These are phyloP conservation scores for Rubroboletus pulcherrimus DNA, from an alignment of 768 basidiomycete genomes.

Conservation along the genomic window DNA sequence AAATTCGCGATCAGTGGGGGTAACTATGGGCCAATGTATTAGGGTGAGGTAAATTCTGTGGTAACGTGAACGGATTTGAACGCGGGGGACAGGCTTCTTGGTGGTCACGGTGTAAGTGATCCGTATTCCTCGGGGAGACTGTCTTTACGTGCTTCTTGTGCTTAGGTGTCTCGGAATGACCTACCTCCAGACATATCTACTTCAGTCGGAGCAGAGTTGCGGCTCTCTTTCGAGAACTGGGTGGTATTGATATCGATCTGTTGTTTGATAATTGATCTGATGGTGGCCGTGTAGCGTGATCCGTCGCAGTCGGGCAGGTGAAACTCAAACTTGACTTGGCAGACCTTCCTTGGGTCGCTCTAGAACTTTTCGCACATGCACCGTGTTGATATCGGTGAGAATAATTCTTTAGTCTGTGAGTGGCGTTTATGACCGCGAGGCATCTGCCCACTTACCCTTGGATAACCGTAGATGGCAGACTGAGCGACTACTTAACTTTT, in stretches of 20 bases:
- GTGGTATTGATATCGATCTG: background rate
- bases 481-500: background rate
- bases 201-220: background rate
- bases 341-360: background rate
- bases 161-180: conserved; percentile 5
- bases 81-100: background rate
- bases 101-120: background rate
- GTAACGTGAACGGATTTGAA: background rate
- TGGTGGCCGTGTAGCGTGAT: background rate
- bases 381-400: background rate
- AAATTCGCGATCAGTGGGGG: background rate
- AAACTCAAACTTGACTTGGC: background rate
- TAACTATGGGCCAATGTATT: background rate
- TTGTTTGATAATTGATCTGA: background rate
- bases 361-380: background rate
- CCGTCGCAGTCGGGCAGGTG: background rate
- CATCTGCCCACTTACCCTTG: background rate
- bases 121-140: background rate
- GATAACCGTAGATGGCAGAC: background rate
- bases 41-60: background rate
- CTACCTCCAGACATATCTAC: conserved; percentile 6
- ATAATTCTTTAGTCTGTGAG: conserved; percentile 4
- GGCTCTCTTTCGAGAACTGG: conserved; percentile 1
- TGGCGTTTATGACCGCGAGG: background rate
- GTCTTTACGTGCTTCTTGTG: background rate